Evolutionary conservation across 306 rosid genomes (phyloP).

Genomic region (Citrullus amarus): DNA sequence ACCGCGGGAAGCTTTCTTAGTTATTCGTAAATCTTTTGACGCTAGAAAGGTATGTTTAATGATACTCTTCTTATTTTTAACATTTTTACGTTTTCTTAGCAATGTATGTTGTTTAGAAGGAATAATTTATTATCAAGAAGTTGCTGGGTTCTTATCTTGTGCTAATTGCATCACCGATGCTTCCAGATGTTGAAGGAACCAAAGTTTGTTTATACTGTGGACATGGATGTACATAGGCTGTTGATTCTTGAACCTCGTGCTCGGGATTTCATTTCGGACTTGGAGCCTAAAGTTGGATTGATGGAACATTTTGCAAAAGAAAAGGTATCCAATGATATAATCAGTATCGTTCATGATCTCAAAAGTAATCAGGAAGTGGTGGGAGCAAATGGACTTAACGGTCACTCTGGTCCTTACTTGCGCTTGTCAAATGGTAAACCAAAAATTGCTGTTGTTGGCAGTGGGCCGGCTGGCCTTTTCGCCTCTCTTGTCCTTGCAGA

Average conservation of each 20-base stretch:
- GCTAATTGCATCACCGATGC: conserved; percentile 17
- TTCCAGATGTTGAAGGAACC: conserved; percentile 69
- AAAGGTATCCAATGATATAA: conserved; percentile 44
- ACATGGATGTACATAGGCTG: conserved; percentile 75
- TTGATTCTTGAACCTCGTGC: conserved; percentile 60
- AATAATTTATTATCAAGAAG: neutral
- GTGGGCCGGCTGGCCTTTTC: conserved; percentile 92
- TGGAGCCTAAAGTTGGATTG: conserved; percentile 79
- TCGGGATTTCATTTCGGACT: conserved; percentile 68
- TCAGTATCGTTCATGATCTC: conserved; percentile 34
- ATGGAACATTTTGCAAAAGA: conserved; percentile 43
- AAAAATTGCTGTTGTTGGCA: conserved; percentile 73
- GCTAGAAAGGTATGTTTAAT: conserved; percentile 69
- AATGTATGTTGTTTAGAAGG: neutral
- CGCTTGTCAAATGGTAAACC: conserved; percentile 32
- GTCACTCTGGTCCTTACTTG: conserved; percentile 14
- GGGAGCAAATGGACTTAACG: conserved; percentile 22
- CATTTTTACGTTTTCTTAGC: neutral
- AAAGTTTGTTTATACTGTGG: conserved; percentile 82
- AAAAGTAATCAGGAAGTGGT: conserved; percentile 21
- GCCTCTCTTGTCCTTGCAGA: conserved; percentile 87
- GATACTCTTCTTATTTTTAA: too few relatives aligned
- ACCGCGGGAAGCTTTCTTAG: conserved; percentile 66
- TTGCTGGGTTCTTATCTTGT: neutral
- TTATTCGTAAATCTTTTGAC: conserved; percentile 89